Evolutionary conservation across 371 early-diverging fungal species (phyloP), one percentile per base, ranked within the genome.

Genomic region (Mortierella sp.): DNA sequence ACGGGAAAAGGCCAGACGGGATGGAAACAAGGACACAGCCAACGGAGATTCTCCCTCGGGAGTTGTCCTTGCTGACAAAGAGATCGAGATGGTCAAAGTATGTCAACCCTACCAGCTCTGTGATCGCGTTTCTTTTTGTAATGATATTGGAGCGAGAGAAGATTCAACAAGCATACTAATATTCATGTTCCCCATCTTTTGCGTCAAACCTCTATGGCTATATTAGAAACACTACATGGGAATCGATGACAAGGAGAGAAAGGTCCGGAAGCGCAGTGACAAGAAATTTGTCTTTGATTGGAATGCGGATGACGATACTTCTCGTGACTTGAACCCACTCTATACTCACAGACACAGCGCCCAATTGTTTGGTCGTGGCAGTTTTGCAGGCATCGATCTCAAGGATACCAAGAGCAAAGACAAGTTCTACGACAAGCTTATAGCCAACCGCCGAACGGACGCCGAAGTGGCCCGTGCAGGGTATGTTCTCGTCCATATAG

Each of bases 221-320:
- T 76, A 44, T 43, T 87, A 96, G 92, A 95, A 96, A 82, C 94
- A 96, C 6, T 99, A 98, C 82, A 94, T 98, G 93, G 98, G 96
- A 18, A 94, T 93, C 38, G 96, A 97, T 48, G 88, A 92, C 8
- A 92, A 92, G 74, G 94, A 94, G 79, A 91, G 96, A 60, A 95
- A 94, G 80, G 91, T 94, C 72, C 94, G 99, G 41, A 91, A 93
- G 77, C 95, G 95, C 92, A 96, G 96, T 79, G 95, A 98, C 74
- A 95, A 97, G 70, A 97, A 97, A 87, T 98, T 99, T 83, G 96
- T 97, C 24, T 99, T 99, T 89, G 99, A 98, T 84, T 99, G 99
- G 99, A 98, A 96, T 75, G 96, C 96, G 0, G 91, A 91, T 41
- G 99, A 99, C 85, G 99, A 99, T 79, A 99, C 99, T 0, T 98